These are phyloP conservation scores for Venturia nashicola DNA, from an alignment of 2,329 filamentous ascomycete species.

Conservation along the genomic window DNA sequence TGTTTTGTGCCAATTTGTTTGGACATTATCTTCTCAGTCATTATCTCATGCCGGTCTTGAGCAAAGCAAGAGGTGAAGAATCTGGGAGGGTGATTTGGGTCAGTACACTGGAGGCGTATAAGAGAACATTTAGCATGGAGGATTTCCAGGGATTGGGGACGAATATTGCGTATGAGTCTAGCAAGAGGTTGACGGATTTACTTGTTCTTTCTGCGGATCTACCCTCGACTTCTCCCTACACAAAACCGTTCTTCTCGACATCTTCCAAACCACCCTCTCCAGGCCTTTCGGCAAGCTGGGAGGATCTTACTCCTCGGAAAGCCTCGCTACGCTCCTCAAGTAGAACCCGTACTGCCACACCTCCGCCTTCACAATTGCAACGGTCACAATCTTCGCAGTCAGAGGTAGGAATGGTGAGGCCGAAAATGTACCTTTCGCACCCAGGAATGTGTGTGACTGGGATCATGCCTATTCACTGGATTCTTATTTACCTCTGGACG, in stretches of 20 bases:
- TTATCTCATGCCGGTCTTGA: conserved; percentile 62
- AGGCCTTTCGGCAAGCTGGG: background rate
- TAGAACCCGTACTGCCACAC: background rate
- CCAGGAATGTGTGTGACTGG: conserved; percentile 77
- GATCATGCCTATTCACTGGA: conserved; percentile 60
- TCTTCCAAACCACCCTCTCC: background rate
- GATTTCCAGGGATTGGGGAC: conserved; percentile 67
- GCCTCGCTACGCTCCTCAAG: conserved; percentile 7
- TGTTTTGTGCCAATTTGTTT: conserved; percentile 89
- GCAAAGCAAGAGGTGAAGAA: conserved; percentile 27
- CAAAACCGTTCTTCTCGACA: conserved; percentile 41
- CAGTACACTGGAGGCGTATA: conserved; percentile 62
- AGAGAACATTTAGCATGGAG: conserved; percentile 43
- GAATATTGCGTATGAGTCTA: conserved; percentile 63
- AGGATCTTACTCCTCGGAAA: conserved; percentile 5
- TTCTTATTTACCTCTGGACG: conserved; percentile 60
- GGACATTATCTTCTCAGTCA: conserved; percentile 88
- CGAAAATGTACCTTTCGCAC: conserved; percentile 67
- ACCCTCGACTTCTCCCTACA: conserved; percentile 47
- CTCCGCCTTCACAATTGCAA: background rate
- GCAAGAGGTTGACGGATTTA: conserved; percentile 78
- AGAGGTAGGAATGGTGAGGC: conserved; percentile 21
- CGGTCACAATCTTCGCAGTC: background rate
- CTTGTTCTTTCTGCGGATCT: conserved; percentile 62
- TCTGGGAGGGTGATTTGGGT: conserved; percentile 71